Base-by-base conservation (phyloP, 140 eudicot genomes). In the Erigeron philadelphicus region DNA sequence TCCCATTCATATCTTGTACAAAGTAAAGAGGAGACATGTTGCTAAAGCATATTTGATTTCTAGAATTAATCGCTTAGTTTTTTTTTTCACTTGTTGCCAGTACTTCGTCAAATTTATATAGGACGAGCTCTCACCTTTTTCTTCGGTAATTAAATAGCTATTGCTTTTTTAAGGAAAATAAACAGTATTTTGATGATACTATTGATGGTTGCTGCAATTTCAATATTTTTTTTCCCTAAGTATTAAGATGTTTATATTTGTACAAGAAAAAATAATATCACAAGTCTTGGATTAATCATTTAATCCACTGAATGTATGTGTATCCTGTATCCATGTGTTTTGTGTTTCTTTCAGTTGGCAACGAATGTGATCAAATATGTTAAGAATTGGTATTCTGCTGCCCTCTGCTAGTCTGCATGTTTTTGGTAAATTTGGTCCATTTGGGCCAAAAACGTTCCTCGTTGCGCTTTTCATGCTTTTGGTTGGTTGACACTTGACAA, bases 11-110 rank as follows among this genome's bases (percentile, higher is more conserved):
- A 59, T 55, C 25, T 55, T 79, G 80, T 79, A 75, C 76, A 74
- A 64, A 68, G 72, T 74, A 56, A 74, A 77, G 38, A 46, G 69
- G 66, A 49, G 60, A 61, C 46, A 43, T 63, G 68, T 55, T 31
- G 16, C 61, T n/a, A 58, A 31, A 31, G 18, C 52, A 38, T 23
- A 23, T 54, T 44, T 35, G 56, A 17, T 8, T 25, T 12, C 0
- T 23, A 13, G 15, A 45, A 9, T 42, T 45, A 23, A 53, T 21
- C 49, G 49, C 38, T 35, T 64, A 63, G 67, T 44, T n/a, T 11
- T 46, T 50, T 46, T 60, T 38, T 17, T 44, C 31, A 40, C 46
- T 60, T 61, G 21, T 58, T 71, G 72, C 21, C 41, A 53, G 58
- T 72, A 41, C 61, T 48, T 38, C 52, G 40, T 47, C 18, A 49